Base-by-base conservation (phyloP, 2,329 filamentous ascomycete species). In the Microdochium bolleyi region DNA sequence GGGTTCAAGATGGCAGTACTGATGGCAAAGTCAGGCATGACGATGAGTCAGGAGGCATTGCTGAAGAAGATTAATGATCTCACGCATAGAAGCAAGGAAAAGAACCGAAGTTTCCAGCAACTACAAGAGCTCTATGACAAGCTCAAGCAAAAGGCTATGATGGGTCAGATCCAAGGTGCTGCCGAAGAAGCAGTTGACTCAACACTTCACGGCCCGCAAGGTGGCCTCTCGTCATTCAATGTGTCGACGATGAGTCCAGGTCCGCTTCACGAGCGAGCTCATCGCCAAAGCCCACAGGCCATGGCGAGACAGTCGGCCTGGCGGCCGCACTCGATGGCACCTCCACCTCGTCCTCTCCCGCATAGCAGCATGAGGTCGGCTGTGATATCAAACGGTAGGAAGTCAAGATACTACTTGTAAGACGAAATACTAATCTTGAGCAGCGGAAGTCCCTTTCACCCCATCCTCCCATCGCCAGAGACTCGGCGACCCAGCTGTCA, bases 1-100 rank as follows among this genome's bases (percentile, higher is more conserved):
- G 2, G 51, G 21, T 54, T 62, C 4, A 61, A 52, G 54, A 14
- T 24, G 58, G 10, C 54, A 37, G 24, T 52, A 21, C 4, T 24
- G 10, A 19, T 24, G 8, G 50, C 27, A 34, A 30, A 10, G 10
- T 2, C 24, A 78, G 73, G 77, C 34, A 75, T 88, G 69, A 76
- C 81, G 53, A 61, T 74, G 9, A 82, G 88, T 30, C 82, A 87
- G 52, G 79, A 85, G 22, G 72, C 73, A 9, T 70, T 92, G 11
- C 75, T 83, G 51, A 78, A 79, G 49, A 91, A 88, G 67, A 88
- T 91, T 56, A 79, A 88, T 19, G 87, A 92, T 34, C 71, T 95
- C 1, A 72, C 76, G 3, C 76, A 83, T 22, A 76, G 82, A 3
- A 85, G 83, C 60, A 80, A 79, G 52, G 85, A 91, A 22, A 94